Evolutionary conservation across 169 alveolate genomes (phyloP).

Genomic region (Besnoitia besnoiti): DNA sequence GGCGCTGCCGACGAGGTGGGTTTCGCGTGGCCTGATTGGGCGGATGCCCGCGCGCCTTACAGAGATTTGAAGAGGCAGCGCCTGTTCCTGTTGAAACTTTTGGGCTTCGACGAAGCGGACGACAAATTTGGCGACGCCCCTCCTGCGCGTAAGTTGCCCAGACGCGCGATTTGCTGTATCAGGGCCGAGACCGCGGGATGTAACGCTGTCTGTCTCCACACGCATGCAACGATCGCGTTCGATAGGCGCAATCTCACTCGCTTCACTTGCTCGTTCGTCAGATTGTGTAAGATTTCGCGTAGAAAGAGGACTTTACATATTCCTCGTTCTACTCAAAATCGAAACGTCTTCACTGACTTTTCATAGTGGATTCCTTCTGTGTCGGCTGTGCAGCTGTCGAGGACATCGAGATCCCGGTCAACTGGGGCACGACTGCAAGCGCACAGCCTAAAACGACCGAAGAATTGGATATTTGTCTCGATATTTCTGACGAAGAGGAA

Average conservation of each 20-base stretch:
- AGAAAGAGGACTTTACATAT: too few species aligned
- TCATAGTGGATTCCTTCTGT: too few species aligned
- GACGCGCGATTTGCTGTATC: too few species aligned
- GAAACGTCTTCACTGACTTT: too few species aligned
- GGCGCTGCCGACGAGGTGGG: background rate
- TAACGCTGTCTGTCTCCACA: too few species aligned
- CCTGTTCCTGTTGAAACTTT: background rate
- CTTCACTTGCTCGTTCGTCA: too few species aligned
- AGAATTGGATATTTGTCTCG: background rate
- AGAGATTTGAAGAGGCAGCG: conserved; percentile 27
- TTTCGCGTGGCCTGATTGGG: conserved; percentile 1
- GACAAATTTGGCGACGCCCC: background rate
- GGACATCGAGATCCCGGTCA: background rate
- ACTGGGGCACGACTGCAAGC: background rate
- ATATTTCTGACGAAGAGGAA: background rate
- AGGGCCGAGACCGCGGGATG: too few species aligned
- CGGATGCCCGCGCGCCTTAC: background rate
- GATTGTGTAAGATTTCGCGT: too few species aligned
- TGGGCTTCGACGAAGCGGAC: background rate
- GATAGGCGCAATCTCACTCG: too few species aligned
- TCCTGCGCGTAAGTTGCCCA: too few species aligned
- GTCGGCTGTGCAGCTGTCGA: background rate
- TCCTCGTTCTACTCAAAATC: too few species aligned
- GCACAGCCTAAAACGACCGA: background rate
- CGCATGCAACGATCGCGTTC: too few species aligned